These are phyloP conservation scores for Sclerotinia nivalis DNA, from an alignment of 2,329 filamentous ascomycete species.

Conservation along the genomic window DNA sequence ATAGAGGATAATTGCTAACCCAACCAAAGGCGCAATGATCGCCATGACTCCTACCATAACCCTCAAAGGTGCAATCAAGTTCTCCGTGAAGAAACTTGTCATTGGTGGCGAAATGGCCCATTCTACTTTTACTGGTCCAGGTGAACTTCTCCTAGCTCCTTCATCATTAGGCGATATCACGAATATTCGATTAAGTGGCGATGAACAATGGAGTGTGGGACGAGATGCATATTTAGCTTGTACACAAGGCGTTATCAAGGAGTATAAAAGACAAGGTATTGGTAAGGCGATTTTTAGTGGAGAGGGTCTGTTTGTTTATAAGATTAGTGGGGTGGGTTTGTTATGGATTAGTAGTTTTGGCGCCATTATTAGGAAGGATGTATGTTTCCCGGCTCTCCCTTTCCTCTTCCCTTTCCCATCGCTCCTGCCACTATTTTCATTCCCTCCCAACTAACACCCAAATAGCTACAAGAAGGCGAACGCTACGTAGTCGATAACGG, in stretches of 20 bases:
- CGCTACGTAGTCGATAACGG: constrained; percentile 92
- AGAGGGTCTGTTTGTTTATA: constrained; percentile 89
- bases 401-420: neutral
- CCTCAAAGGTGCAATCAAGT: constrained; percentile 79
- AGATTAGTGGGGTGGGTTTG: constrained; percentile 76
- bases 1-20: constrained; percentile 25
- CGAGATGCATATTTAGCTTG: constrained; percentile 83
- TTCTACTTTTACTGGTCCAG: constrained; percentile 84
- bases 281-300: constrained; percentile 92
- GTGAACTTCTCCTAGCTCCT: constrained; percentile 84
- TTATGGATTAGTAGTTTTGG: constrained; percentile 93
- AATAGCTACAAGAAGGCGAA: constrained; percentile 58
- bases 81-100: constrained; percentile 89
- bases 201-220: constrained; percentile 79
- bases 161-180: constrained; percentile 81
- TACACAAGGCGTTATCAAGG: constrained; percentile 84
- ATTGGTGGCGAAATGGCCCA: constrained; percentile 75
- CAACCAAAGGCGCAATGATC: constrained; percentile 73
- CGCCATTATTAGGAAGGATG: constrained; percentile 91
- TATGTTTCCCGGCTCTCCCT: constrained; percentile 49
- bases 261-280: constrained; percentile 82
- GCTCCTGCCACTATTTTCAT: neutral
- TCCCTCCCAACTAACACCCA: neutral
- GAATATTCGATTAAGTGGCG: constrained; percentile 70
- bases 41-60: constrained; percentile 90